Conservation (phyloP, 1,284 basidiomycete genomes). For the Sphagnurus paluster region DNA sequence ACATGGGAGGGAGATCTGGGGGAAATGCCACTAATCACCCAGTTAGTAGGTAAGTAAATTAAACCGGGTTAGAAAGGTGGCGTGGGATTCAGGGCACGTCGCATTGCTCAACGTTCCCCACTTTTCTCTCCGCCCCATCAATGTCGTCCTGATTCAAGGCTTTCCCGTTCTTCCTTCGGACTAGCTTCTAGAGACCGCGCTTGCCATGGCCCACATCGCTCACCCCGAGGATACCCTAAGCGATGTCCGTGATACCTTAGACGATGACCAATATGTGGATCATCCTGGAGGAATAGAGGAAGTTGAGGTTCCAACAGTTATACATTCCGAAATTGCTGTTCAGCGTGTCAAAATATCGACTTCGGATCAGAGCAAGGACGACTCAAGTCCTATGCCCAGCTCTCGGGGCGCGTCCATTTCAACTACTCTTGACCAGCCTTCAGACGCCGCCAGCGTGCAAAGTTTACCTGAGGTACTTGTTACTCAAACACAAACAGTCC, state of each 20-base stretch:
- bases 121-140: slow-evolving; percentile 11
- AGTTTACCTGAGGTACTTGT: slow-evolving; percentile 58
- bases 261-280: slow-evolving; percentile 30
- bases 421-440: slow-evolving; percentile 33
- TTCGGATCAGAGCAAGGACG: slow-evolving; percentile 33
- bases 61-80: slow-evolving; percentile 11
- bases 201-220: slow-evolving; percentile 24
- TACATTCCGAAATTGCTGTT: slow-evolving; percentile 22
- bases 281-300: slow-evolving; percentile 23
- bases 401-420: slow-evolving; percentile 30
- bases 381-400: slow-evolving; percentile 26
- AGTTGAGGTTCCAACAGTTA: slow-evolving; percentile 24
- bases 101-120: not conserved
- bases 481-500: slow-evolving; percentile 32
- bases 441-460: slow-evolving; percentile 55
- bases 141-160: slow-evolving; percentile 6
- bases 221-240: slow-evolving; percentile 38
- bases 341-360: slow-evolving; percentile 32
- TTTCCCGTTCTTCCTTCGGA: slow-evolving; percentile 5
- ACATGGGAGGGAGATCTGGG: slow-evolving; percentile 9
- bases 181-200: not conserved
- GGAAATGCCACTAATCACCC: not conserved
- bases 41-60: not conserved
- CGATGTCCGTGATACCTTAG: slow-evolving; percentile 33
- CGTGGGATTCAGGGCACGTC: slow-evolving; percentile 16